These are phyloP conservation scores for Vaccinium vitisidaea DNA, from an alignment of 148 eudicot species.

Conservation along the genomic window DNA sequence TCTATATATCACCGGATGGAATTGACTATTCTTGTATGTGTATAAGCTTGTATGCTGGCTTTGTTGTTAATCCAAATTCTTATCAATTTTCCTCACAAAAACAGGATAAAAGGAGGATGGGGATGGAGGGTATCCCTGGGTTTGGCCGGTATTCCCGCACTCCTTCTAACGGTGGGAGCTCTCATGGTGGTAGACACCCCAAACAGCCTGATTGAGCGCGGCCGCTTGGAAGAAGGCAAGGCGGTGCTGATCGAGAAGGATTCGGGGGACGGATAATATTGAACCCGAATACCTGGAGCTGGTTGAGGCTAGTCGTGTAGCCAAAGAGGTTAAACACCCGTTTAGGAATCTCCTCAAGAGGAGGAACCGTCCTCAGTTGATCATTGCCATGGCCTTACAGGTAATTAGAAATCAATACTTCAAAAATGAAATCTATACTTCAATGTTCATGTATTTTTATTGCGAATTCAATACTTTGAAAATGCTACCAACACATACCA, in stretches of 20 bases:
- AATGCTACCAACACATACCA: too few species aligned
- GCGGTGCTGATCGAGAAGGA: slow-evolving; percentile 59
- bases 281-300: slow-evolving; percentile 84
- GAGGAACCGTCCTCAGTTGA: slow-evolving; percentile 69
- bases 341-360: slow-evolving; percentile 72
- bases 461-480: too few species aligned
- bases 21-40: not conserved
- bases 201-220: slow-evolving; percentile 83
- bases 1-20: too few species aligned
- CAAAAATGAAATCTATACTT: too few species aligned
- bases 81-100: not conserved
- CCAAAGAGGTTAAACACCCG: slow-evolving; percentile 70
- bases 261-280: slow-evolving; percentile 82
- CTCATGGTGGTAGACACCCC: slow-evolving; percentile 79
- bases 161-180: slow-evolving; percentile 66
- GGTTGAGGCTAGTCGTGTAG: slow-evolving; percentile 74
- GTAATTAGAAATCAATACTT: slow-evolving; percentile 15
- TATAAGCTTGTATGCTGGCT: not conserved
- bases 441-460: too few species aligned
- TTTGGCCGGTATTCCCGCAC: slow-evolving; percentile 78
- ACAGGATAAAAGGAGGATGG: slow-evolving; percentile 80
- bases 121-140: slow-evolving; percentile 95
- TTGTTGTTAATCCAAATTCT: slow-evolving; percentile 29
- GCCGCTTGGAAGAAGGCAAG: slow-evolving; percentile 76
- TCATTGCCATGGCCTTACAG: slow-evolving; percentile 65